phyloP scores from a whole-genome alignment of 148 eudicot species.

The Drosera capensis region DNA sequence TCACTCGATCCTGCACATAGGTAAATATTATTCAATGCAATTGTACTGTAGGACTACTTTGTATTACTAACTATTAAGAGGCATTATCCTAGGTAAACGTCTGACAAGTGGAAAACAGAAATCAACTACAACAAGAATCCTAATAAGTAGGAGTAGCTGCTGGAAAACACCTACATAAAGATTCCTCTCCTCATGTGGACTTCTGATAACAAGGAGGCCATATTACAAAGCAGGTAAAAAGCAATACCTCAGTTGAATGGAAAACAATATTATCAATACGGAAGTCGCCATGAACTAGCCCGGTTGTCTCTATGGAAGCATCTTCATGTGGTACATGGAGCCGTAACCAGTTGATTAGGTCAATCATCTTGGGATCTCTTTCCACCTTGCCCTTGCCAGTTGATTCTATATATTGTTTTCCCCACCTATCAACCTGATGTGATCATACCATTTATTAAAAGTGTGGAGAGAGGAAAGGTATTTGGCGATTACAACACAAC shows the following conservation, averaged over 20 bases:
- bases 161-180: no score
- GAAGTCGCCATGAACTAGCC: constrained; percentile 95
- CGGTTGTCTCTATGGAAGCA: constrained; percentile 55
- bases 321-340: constrained; percentile 67
- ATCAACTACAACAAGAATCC: background rate
- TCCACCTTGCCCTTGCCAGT: constrained; percentile 65
- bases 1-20: constrained; percentile 90
- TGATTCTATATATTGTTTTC: constrained; percentile 66
- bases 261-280: constrained; percentile 94
- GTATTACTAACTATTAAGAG: no score
- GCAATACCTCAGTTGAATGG: constrained; percentile 75
- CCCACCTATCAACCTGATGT: constrained; percentile 86
- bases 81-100: no score
- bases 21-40: constrained; percentile 1
- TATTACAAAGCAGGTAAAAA: background rate
- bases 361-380: constrained; percentile 75
- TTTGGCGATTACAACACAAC: no score
- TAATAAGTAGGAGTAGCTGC: no score
- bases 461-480: no score
- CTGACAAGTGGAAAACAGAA: background rate
- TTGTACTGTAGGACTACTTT: background rate
- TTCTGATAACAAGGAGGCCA: no score
- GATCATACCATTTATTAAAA: constrained; percentile 1
- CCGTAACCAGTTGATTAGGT: constrained; percentile 60
- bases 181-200: no score